phyloP scores from a whole-genome alignment of 1,284 basidiomycete genomes.

The Microbotryum intermedium region DNA sequence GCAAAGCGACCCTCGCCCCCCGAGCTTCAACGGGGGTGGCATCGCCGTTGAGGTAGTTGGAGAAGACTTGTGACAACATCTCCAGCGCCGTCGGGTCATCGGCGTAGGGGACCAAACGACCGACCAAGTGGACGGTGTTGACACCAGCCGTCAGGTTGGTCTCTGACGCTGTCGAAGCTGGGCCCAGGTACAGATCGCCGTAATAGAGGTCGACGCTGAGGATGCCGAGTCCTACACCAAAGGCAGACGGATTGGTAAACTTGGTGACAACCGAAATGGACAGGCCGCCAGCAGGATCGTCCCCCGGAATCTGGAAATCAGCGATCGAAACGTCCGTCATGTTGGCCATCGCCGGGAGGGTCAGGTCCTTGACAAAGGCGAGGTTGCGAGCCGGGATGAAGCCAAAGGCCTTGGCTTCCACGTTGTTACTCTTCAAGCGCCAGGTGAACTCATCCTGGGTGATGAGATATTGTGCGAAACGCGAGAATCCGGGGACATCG shows the following conservation, averaged over 20 bases:
- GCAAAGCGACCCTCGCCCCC: slow-evolving; percentile 49
- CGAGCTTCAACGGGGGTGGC: slow-evolving; percentile 53
- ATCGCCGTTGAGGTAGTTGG: slow-evolving; percentile 62
- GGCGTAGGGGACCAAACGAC: slow-evolving; percentile 53
- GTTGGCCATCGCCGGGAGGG: slow-evolving; percentile 54
- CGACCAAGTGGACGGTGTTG: slow-evolving; percentile 56
- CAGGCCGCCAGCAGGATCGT: slow-evolving; percentile 60
- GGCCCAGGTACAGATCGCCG: slow-evolving; percentile 50
- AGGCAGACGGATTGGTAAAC: slow-evolving; percentile 59
- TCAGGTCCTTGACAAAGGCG: slow-evolving; percentile 50
- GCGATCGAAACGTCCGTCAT: slow-evolving; percentile 54
- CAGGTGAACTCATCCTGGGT: slow-evolving; percentile 62
- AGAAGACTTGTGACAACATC: slow-evolving; percentile 57
- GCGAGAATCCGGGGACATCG: slow-evolving; percentile 35
- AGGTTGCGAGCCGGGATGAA: slow-evolving; percentile 55
- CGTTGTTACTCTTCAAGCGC: slow-evolving; percentile 52
- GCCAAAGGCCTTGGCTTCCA: slow-evolving; percentile 59
- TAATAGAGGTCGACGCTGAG: slow-evolving; percentile 59
- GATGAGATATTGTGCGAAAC: slow-evolving; percentile 48
- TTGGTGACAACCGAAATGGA: slow-evolving; percentile 54
- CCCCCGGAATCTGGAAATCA: slow-evolving; percentile 63
- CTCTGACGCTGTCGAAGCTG: slow-evolving; percentile 2
- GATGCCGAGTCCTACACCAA: slow-evolving; percentile 59
- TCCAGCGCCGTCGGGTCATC: slow-evolving; percentile 47
- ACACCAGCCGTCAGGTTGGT: slow-evolving; percentile 46